Evolutionary conservation across 345 rosid species (phyloP).

Genomic region (Geranium brycei): DNA sequence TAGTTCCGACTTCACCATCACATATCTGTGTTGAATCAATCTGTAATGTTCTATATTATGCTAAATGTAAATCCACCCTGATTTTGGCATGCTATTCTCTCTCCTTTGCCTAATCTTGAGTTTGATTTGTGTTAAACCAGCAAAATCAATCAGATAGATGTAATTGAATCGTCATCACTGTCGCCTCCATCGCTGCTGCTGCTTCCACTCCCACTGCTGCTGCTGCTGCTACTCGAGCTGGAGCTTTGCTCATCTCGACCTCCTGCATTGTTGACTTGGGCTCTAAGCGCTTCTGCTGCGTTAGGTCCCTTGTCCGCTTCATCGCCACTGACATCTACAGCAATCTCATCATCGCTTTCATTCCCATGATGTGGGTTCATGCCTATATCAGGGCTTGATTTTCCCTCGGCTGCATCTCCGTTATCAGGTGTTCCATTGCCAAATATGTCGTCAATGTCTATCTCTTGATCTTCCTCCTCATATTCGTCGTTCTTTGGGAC

Average conservation of each 20-base stretch:
- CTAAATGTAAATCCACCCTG: neutral
- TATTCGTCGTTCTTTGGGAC: constrained; percentile 37
- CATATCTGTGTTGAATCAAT: too few species aligned
- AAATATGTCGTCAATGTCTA: constrained; percentile 46
- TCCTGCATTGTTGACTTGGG: constrained; percentile 51
- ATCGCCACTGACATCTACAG: constrained; percentile 67
- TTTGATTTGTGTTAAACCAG: neutral
- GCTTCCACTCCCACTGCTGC: neutral
- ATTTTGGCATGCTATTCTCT: neutral
- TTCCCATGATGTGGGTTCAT: constrained; percentile 18
- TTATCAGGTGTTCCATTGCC: constrained; percentile 47
- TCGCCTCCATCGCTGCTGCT: neutral
- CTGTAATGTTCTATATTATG: too few species aligned
- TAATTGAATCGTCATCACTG: neutral
- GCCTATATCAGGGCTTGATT: constrained; percentile 16
- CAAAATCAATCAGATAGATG: neutral
- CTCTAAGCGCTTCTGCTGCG: constrained; percentile 90
- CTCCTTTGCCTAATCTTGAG: neutral
- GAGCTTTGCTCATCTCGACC: constrained; percentile 24
- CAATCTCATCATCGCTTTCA: constrained; percentile 63
- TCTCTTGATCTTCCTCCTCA: constrained; percentile 49
- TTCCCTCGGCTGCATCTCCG: constrained; percentile 22
- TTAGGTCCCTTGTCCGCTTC: constrained; percentile 58
- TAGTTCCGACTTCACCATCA: too few species aligned
- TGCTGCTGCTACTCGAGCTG: constrained; percentile 41